Conservation (phyloP, 495 filamentous ascomycete species). For the Monascus purpureus region DNA sequence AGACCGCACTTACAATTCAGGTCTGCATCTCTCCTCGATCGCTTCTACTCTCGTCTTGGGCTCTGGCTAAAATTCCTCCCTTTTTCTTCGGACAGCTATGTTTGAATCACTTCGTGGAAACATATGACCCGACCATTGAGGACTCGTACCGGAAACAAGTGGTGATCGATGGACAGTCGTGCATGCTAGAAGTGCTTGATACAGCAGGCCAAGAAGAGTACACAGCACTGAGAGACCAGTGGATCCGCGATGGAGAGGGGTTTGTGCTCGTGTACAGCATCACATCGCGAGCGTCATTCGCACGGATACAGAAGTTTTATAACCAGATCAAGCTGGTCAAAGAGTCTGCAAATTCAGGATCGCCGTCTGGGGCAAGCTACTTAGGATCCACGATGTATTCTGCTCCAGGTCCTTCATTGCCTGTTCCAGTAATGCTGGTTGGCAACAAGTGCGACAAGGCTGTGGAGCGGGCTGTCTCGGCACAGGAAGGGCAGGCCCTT, state of each 20-base stretch:
- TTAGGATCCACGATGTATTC: slow-evolving; percentile 56
- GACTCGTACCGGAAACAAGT: slow-evolving; percentile 98
- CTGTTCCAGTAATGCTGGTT: slow-evolving; percentile 92
- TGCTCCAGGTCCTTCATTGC: slow-evolving; percentile 41
- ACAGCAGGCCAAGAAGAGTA: slow-evolving; percentile 99
- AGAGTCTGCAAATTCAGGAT: slow-evolving; percentile 68
- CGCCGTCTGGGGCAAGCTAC: slow-evolving; percentile 43
- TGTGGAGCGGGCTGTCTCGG: slow-evolving; percentile 89
- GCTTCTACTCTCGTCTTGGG: slow-evolving; percentile 4
- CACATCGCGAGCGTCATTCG: slow-evolving; percentile 87
- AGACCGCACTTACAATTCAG: slow-evolving; percentile 96
- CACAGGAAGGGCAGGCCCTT: slow-evolving; percentile 84
- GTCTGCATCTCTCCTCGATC: slow-evolving; percentile 47
- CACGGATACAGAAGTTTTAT: slow-evolving; percentile 88
- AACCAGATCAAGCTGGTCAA: slow-evolving; percentile 95
- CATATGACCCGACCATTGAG: slow-evolving; percentile 94
- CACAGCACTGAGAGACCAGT: slow-evolving; percentile 91
- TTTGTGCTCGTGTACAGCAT: slow-evolving; percentile 98
- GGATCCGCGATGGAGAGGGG: slow-evolving; percentile 95
- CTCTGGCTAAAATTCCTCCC: too few relatives aligned
- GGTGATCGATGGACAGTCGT: slow-evolving; percentile 89
- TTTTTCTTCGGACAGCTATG: too few relatives aligned
- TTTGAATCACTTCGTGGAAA: slow-evolving; percentile 69
- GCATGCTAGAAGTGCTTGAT: slow-evolving; percentile 97
- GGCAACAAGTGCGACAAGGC: slow-evolving; percentile 97